phyloP scores from a whole-genome alignment of 2,329 filamentous ascomycete genomes.

The Parastagonospora avenae region DNA sequence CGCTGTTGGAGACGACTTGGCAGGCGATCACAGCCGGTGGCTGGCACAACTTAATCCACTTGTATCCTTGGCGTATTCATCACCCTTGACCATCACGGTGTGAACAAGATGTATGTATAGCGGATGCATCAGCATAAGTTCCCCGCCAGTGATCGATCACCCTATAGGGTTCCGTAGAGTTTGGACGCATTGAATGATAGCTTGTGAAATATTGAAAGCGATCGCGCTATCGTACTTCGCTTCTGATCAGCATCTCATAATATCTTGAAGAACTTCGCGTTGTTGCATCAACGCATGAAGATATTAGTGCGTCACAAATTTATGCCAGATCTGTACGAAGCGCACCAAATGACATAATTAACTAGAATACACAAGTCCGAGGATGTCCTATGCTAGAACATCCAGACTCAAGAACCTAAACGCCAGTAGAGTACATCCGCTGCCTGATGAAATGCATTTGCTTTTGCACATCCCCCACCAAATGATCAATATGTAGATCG shows the following conservation, averaged over 20 bases:
- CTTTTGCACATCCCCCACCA: slow-evolving; percentile 32
- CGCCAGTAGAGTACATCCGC: slow-evolving; percentile 38
- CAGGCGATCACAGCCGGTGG: not conserved
- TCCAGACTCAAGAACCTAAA: slow-evolving; percentile 25
- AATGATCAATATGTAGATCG: slow-evolving; percentile 33
- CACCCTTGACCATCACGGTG: not conserved
- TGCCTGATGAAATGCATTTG: slow-evolving; percentile 23
- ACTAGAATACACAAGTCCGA: slow-evolving; percentile 34
- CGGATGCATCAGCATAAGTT: no score
- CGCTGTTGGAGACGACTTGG: not conserved
- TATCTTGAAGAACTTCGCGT: no score
- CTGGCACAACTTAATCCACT: not conserved
- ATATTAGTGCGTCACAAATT: no score
- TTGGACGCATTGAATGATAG: no score
- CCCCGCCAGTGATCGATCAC: no score
- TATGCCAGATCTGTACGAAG: not conserved
- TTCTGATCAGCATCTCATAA: no score
- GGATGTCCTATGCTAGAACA: slow-evolving; percentile 20
- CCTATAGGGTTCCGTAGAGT: no score
- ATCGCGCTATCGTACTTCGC: no score
- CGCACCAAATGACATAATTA: slow-evolving; percentile 18
- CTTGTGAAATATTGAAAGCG: no score
- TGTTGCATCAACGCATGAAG: no score
- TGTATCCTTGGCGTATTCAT: slow-evolving; percentile 3
- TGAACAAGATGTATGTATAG: not conserved